Conservation (phyloP, 2,329 filamentous ascomycete genomes). For the Hymenoscyphus fructigenus region DNA sequence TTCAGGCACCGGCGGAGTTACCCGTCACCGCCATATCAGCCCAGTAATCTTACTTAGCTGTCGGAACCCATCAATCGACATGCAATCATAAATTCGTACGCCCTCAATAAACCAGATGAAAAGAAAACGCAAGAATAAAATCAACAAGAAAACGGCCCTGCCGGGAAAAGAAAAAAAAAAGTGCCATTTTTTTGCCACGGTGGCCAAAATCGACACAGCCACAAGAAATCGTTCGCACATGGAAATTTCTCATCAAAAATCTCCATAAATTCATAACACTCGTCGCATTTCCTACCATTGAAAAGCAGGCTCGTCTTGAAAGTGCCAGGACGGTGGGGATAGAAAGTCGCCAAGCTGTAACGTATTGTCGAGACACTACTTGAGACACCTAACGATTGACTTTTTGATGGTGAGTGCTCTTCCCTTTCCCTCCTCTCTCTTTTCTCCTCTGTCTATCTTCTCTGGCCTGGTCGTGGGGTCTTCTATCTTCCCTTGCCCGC, state of each 20-base stretch:
- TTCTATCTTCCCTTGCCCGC: constrained; percentile 10
- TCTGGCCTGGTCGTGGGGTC: constrained; percentile 14
- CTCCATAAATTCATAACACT: not conserved
- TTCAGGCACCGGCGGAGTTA: not conserved
- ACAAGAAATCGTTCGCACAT: constrained; percentile 5
- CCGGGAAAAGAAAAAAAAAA: not conserved
- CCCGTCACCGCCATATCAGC: constrained; percentile 7
- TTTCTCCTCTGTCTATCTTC: constrained; percentile 18
- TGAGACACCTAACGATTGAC: not conserved
- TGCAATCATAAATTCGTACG: not conserved
- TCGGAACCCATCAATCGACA: not conserved
- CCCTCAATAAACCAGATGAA: not conserved
- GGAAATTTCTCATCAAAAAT: not conserved
- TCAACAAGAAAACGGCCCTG: constrained; percentile 5
- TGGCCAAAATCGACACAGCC: constrained; percentile 8
- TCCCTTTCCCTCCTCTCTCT: constrained; percentile 8
- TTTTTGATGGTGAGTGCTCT: not conserved
- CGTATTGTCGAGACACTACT: constrained; percentile 2
- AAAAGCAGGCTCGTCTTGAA: not conserved
- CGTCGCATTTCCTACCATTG: not conserved
- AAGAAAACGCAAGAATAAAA: not conserved
- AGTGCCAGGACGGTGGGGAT: not conserved
- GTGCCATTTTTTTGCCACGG: constrained; percentile 3
- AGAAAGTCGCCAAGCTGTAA: not conserved
- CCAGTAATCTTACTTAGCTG: not conserved